Conservation (phyloP, 345 rosid species). For the Acer campestre region DNA sequence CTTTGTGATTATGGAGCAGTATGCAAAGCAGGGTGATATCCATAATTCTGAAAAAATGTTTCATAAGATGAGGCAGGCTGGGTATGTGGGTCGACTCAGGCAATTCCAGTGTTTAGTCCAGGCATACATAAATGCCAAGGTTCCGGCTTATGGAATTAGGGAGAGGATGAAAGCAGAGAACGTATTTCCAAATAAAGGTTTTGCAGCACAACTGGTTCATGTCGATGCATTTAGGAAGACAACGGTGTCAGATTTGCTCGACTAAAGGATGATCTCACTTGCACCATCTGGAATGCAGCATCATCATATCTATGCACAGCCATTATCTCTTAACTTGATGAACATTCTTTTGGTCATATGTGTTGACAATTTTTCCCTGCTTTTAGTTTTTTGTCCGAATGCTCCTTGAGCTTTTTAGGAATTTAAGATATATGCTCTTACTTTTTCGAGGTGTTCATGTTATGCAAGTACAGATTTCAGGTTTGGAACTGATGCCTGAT, state of each 20-base stretch:
- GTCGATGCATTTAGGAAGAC: conserved; percentile 82
- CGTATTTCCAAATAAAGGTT: conserved; percentile 61
- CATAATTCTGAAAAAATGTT: conserved; percentile 86
- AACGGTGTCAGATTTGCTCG: conserved; percentile 69
- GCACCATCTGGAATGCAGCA: neutral
- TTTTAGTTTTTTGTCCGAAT: neutral
- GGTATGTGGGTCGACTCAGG: conserved; percentile 61
- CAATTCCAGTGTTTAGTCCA: conserved; percentile 63
- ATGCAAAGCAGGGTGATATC: conserved; percentile 75
- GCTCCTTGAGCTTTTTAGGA: neutral
- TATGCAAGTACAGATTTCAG: neutral
- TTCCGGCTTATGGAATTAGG: conserved; percentile 82
- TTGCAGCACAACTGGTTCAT: conserved; percentile 56
- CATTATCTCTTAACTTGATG: neutral
- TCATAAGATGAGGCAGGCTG: conserved; percentile 74
- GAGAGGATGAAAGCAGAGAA: conserved; percentile 89
- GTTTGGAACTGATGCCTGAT: neutral
- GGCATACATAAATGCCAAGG: conserved; percentile 68
- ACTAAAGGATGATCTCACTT: conserved; percentile 29
- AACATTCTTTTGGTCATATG: neutral
- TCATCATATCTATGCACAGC: neutral
- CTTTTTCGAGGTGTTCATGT: neutral
- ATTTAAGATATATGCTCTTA: neutral
- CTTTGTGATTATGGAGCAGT: conserved; percentile 72
- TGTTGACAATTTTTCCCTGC: neutral